These are phyloP conservation scores for Eucalyptus virginea DNA, from an alignment of 345 rosid genomes.

Conservation along the genomic window DNA sequence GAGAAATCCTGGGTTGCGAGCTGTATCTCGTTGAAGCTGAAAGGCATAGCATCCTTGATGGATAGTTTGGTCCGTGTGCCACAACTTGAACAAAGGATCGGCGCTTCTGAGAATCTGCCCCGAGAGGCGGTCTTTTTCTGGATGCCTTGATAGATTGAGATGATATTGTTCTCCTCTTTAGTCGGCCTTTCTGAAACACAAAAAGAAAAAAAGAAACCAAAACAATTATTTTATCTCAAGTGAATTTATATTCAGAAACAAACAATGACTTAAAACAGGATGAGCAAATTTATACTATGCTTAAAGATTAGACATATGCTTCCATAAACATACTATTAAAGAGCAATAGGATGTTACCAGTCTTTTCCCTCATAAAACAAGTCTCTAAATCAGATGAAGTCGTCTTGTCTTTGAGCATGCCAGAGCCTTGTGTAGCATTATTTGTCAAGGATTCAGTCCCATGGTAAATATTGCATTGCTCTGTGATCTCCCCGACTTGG, in stretches of 20 bases:
- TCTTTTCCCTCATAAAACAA: neutral
- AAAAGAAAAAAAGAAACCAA: neutral
- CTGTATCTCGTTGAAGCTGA: conserved; percentile 38
- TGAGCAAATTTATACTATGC: neutral
- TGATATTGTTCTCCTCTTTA: neutral
- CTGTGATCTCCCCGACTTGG: neutral
- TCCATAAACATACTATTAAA: neutral
- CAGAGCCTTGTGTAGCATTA: neutral
- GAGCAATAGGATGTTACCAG: neutral
- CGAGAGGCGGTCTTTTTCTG: neutral
- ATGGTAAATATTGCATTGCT: neutral
- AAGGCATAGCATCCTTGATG: conserved; percentile 27
- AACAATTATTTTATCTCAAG: neutral
- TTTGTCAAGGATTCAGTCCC: neutral
- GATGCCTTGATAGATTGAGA: neutral
- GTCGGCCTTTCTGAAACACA: neutral
- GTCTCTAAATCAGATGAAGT: neutral
- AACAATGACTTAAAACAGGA: neutral
- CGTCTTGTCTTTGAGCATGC: neutral
- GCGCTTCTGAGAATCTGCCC: conserved; percentile 15
- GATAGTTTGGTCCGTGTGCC: conserved; percentile 33
- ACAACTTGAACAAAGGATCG: conserved; percentile 44
- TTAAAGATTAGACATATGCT: neutral
- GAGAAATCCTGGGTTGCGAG: conserved; percentile 38
- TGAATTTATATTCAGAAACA: neutral